phyloP scores from a whole-genome alignment of 352 stramenopile genomes.

The Pythium utonaiense region DNA sequence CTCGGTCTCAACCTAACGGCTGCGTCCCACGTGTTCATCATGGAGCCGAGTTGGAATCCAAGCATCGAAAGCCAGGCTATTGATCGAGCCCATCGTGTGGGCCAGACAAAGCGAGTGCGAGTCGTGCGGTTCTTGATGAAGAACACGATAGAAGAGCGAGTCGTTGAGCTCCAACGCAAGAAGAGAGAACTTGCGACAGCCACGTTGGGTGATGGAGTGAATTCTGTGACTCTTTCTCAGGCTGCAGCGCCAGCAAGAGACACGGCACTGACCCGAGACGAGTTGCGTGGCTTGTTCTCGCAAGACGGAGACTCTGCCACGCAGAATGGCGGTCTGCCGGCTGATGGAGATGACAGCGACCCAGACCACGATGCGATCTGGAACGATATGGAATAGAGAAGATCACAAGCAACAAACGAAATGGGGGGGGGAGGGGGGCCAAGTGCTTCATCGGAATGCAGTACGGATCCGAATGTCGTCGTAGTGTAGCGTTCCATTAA shows the following conservation, averaged over 20 bases:
- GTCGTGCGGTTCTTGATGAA: conserved; percentile 85
- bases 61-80: conserved; percentile 90
- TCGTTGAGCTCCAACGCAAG: conserved; percentile 85
- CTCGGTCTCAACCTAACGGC: conserved; percentile 92
- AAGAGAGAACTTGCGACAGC: conserved; percentile 80
- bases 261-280: conserved; percentile 35
- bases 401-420: too few species aligned
- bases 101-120: conserved; percentile 63
- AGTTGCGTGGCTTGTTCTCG: conserved; percentile 49
- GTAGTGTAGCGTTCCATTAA: conserved; percentile 16
- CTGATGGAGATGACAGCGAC: not conserved
- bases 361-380: conserved; percentile 15
- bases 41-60: conserved; percentile 92
- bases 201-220: conserved; percentile 50
- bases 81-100: conserved; percentile 86
- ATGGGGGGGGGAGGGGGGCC: too few species aligned
- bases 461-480: too few species aligned
- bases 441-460: too few species aligned
- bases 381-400: conserved; percentile 23
- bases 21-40: conserved; percentile 91
- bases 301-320: conserved; percentile 18
- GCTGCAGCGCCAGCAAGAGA: conserved; percentile 18
- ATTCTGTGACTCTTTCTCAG: conserved; percentile 4
- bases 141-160: conserved; percentile 88
- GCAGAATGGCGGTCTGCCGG: not conserved